phyloP scores from a whole-genome alignment of 2,329 filamentous ascomycete species.

The Aspergillus felis region DNA sequence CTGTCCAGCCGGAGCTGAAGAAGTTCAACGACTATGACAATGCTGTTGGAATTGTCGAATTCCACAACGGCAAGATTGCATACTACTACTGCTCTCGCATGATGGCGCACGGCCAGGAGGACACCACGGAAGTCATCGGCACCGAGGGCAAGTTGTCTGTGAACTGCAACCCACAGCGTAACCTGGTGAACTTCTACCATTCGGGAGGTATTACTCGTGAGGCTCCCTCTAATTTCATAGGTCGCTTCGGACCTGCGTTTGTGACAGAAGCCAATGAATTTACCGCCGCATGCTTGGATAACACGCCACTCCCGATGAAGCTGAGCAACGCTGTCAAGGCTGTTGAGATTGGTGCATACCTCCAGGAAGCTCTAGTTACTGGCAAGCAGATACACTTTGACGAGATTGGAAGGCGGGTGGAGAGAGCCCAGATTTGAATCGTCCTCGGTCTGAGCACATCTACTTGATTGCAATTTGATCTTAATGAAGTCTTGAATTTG shows the following conservation, averaged over 20 bases:
- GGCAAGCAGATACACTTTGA: conserved; percentile 59
- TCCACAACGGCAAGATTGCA: conserved; percentile 60
- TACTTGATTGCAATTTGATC: no score
- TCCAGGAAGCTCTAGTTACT: conserved; percentile 55
- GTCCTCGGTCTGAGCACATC: no score
- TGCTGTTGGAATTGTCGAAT: conserved; percentile 62
- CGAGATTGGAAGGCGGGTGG: conserved; percentile 47
- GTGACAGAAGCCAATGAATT: conserved; percentile 64
- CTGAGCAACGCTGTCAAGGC: conserved; percentile 54
- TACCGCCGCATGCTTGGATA: conserved; percentile 55
- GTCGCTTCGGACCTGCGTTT: conserved; percentile 61
- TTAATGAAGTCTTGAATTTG: no score
- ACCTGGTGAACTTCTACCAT: conserved; percentile 56
- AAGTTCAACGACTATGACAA: conserved; percentile 61
- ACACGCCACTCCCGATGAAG: conserved; percentile 53
- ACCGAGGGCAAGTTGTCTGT: conserved; percentile 61
- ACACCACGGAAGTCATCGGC: conserved; percentile 64
- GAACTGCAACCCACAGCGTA: conserved; percentile 52
- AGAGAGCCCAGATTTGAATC: conserved; percentile 18
- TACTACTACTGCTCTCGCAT: conserved; percentile 62
- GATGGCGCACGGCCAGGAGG: conserved; percentile 66
- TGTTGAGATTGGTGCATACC: conserved; percentile 56
- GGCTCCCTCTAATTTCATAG: conserved; percentile 61
- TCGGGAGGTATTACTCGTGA: conserved; percentile 54
- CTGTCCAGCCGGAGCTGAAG: conserved; percentile 55